phyloP scores from a whole-genome alignment of 306 rosid species.

The Dicorynia guianensis region DNA sequence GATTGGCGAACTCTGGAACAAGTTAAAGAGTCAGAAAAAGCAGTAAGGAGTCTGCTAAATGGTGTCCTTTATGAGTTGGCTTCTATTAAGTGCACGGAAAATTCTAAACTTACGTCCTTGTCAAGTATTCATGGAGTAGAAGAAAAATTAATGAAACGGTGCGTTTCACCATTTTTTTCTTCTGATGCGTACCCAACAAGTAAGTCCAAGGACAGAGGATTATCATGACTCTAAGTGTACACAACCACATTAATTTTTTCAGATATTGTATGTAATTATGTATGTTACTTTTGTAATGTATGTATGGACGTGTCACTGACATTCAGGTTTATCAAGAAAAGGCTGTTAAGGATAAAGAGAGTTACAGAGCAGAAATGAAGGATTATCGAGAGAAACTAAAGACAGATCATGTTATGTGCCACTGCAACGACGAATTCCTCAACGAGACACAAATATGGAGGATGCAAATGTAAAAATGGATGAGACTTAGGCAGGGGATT shows the following conservation, averaged over 20 bases:
- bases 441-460: conserved; percentile 43
- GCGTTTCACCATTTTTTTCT: no score
- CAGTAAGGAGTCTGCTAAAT: conserved; percentile 53
- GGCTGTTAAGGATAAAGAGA: conserved; percentile 85
- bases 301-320: conserved; percentile 6
- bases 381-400: conserved; percentile 67
- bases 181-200: no score
- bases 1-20: conserved; percentile 96
- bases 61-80: neutral
- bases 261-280: conserved; percentile 5
- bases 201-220: no score
- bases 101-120: no score
- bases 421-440: conserved; percentile 64
- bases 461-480: conserved; percentile 56
- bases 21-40: conserved; percentile 67
- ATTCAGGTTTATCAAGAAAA: conserved; percentile 86
- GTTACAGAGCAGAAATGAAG: conserved; percentile 86
- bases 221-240: no score
- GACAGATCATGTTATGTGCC: conserved; percentile 66
- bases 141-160: no score
- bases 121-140: no score
- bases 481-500: conserved; percentile 53
- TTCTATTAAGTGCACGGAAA: neutral
- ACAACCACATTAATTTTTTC: neutral
- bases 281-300: neutral